phyloP scores from a whole-genome alignment of 495 filamentous ascomycete species.

The Tuber umbilicatum region DNA sequence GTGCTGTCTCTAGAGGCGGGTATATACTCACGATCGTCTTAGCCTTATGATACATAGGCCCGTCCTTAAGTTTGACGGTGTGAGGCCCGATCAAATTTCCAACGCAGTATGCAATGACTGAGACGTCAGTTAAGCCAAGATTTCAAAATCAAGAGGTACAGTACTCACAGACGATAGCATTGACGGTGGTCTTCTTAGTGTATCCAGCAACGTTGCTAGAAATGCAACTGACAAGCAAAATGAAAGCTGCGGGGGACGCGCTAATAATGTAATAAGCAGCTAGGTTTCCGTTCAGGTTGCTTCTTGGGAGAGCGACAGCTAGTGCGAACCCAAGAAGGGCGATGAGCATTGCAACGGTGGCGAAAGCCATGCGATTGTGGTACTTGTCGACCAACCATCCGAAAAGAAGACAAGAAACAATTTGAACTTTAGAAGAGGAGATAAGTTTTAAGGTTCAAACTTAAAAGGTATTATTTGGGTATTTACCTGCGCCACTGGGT shows the following conservation, averaged over 20 bases:
- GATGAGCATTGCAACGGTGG: background rate
- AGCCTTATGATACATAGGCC: background rate
- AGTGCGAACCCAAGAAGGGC: background rate
- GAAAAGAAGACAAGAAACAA: background rate
- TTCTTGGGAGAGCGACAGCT: background rate
- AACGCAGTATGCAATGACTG: conserved; percentile 48
- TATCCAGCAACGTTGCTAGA: background rate
- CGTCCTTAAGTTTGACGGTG: background rate
- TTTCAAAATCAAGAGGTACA: background rate
- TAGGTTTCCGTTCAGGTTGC: background rate
- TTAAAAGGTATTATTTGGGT: background rate
- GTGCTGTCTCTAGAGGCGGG: background rate
- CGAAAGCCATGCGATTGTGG: background rate
- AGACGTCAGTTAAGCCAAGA: conserved; percentile 33
- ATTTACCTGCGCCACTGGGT: background rate
- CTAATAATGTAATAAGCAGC: background rate
- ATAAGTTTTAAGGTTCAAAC: background rate
- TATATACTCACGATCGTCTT: background rate
- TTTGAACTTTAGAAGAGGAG: background rate
- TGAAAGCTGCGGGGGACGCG: background rate
- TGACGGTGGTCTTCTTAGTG: conserved; percentile 1
- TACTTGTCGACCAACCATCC: background rate
- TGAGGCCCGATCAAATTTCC: conserved; percentile 53
- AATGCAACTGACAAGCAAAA: background rate
- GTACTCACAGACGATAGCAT: background rate